Base-by-base conservation (phyloP, 192 early-diverging fungal species). In the Spizellomyces sp. region DNA sequence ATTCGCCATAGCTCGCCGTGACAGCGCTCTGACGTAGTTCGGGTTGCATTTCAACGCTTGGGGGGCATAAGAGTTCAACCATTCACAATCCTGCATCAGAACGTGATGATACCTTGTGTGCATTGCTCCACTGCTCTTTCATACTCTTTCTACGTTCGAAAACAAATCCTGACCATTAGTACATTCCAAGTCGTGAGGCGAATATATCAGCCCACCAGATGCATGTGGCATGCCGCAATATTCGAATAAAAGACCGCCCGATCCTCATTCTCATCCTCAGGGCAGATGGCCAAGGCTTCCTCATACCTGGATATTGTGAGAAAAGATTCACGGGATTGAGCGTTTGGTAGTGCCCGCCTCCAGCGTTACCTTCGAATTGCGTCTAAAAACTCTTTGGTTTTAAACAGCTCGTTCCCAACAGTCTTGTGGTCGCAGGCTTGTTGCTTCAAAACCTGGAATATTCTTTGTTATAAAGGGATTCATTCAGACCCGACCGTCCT, bases 181-280 rank as follows among this genome's bases (percentile, higher is more conserved):
- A 4, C 17, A 17, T 46, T 47, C 42, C 6, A 52, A 21, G 9
- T 8, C 19, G 2, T 44, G 9, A 36, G 6, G 48, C 63, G 62
- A 21, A 48, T 2, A 36, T 36, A 36, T 36, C 27, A 19, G 57
- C 42, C 56, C 71, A 86, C 87, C 74, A 79, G 64, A 63, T 88
- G 85, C 60, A 90, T 72, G 44, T 87, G 67, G 60, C 90, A 91
- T 6, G 90, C 89, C 45, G 85, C 90, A 56, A 90, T 87, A 62
- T 91, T 91, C 48, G 76, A 68, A 50, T 79, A 47, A 45, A 66
- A 66, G 10, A 73, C 64, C 7, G 64, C 63, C 8, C 14, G 10
- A 46, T 48, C 41, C n/a, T 65, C 43, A 45, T 12, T 46, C 44
- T 56, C 55, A 41, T 73, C 63, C 61, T 66, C 58, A 19, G 70